These are phyloP conservation scores for Penicillium arizonense DNA, from an alignment of 495 filamentous ascomycete genomes.

Conservation along the genomic window DNA sequence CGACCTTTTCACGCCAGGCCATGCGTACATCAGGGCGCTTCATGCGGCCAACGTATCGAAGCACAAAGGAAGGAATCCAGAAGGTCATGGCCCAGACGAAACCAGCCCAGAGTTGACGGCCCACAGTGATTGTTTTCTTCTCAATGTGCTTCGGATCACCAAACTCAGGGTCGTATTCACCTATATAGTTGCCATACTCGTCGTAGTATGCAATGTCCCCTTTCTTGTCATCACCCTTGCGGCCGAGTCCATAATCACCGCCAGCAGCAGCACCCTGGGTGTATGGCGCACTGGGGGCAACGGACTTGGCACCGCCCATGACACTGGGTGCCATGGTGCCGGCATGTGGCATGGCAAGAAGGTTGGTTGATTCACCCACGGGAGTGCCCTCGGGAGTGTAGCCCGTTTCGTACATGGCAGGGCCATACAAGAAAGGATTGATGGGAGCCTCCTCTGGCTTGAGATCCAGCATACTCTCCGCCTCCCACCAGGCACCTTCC, in stretches of 20 bases:
- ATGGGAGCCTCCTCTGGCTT: slow-evolving; percentile 58
- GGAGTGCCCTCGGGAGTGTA: slow-evolving; percentile 34
- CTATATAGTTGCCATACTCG: slow-evolving; percentile 54
- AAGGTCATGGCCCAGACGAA: slow-evolving; percentile 86
- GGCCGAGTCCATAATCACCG: slow-evolving; percentile 85
- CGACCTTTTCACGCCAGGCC: slow-evolving; percentile 94
- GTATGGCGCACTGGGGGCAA: slow-evolving; percentile 69
- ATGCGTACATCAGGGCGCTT: slow-evolving; percentile 94
- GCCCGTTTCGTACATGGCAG: slow-evolving; percentile 30
- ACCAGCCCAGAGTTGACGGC: slow-evolving; percentile 73
- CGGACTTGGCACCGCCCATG: slow-evolving; percentile 59
- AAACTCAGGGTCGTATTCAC: slow-evolving; percentile 70
- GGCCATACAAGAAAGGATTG: slow-evolving; percentile 34
- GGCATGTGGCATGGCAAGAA: slow-evolving; percentile 59
- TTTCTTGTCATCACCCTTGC: slow-evolving; percentile 78
- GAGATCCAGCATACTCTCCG: slow-evolving; percentile 92
- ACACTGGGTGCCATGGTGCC: slow-evolving; percentile 60
- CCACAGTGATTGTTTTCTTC: slow-evolving; percentile 58
- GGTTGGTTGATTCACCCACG: slow-evolving; percentile 56
- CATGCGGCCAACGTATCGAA: slow-evolving; percentile 87
- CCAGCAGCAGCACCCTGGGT: slow-evolving; percentile 40
- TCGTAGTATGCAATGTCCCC: slow-evolving; percentile 64
- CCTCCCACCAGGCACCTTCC: slow-evolving; percentile 95
- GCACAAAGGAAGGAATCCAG: slow-evolving; percentile 87
- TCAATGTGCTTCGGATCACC: slow-evolving; percentile 74